Conservation (phyloP, 2,329 filamentous ascomycete genomes). For the Didymella segeticola region DNA sequence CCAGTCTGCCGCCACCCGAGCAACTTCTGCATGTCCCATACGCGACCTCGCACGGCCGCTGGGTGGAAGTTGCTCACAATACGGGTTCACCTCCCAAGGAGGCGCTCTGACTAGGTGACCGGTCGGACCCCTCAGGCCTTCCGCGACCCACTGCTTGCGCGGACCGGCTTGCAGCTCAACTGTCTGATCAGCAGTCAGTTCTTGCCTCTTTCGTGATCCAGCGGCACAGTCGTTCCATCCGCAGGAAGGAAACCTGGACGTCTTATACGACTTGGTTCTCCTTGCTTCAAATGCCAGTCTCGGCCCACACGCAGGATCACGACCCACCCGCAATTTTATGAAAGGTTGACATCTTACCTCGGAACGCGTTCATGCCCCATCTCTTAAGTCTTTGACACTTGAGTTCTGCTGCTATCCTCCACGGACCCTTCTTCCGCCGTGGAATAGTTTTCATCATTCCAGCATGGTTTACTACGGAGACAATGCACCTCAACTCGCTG, state of each 20-base stretch:
- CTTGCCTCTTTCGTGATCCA: background rate
- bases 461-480: constrained; percentile 14
- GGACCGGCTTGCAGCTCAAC: background rate
- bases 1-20: background rate
- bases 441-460: background rate
- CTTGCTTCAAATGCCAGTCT: constrained; percentile 2
- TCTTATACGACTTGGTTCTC: background rate
- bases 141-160: background rate
- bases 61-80: background rate
- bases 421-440: background rate
- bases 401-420: background rate
- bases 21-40: background rate
- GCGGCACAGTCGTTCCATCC: background rate
- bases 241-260: background rate
- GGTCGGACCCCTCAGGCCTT: background rate
- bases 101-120: background rate
- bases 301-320: constrained; percentile 1
- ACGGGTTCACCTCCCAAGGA: background rate
- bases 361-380: background rate
- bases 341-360: background rate
- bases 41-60: background rate
- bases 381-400: background rate
- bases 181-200: background rate
- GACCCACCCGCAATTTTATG: constrained; percentile 9
- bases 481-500: constrained; percentile 22